A percentile compares a stretch with the other conserved stretches of the same genome.
phyloP scores from a whole-genome alignment of 2,329 filamentous ascomycete species.

The Rhynchosporium secalis region DNA sequence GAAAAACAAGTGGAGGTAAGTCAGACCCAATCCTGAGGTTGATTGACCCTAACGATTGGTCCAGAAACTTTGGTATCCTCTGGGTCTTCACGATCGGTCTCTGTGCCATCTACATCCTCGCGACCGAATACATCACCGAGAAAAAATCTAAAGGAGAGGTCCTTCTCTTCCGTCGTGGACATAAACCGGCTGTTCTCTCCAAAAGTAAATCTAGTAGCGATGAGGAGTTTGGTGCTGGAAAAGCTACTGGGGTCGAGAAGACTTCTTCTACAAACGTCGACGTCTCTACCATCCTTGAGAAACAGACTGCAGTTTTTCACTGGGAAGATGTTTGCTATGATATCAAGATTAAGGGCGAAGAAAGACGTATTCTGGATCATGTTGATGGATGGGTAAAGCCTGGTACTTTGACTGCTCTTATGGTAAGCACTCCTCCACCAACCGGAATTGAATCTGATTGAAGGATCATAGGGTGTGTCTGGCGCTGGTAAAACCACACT shows the following conservation, averaged over 20 bases:
- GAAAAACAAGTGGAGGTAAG: conserved; percentile 60
- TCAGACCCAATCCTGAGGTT: neutral
- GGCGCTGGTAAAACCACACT: conserved; percentile 85
- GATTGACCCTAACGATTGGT: neutral
- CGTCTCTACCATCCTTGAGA: conserved; percentile 28
- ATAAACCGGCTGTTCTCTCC: conserved; percentile 44
- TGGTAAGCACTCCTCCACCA: conserved; percentile 44
- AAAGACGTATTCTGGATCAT: conserved; percentile 64
- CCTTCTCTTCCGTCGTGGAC: conserved; percentile 70
- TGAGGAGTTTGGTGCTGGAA: conserved; percentile 18
- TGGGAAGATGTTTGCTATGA: conserved; percentile 62
- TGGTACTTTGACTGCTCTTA: conserved; percentile 66
- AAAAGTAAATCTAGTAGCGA: conserved; percentile 21
- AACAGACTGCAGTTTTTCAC: conserved; percentile 36
- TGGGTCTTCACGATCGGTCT: conserved; percentile 65
- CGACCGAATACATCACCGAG: conserved; percentile 61
- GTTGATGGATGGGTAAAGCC: conserved; percentile 73
- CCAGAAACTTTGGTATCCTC: conserved; percentile 65
- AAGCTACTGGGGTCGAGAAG: conserved; percentile 20
- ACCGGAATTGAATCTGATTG: neutral
- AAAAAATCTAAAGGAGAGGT: conserved; percentile 77
- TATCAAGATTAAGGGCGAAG: conserved; percentile 66
- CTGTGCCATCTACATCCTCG: conserved; percentile 59
- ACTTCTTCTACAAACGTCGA: conserved; percentile 26
- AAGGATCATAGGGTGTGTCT: conserved; percentile 28